These are phyloP conservation scores for Pichia sp. DNA, from an alignment of 1,139 yeast species.

Conservation along the genomic window DNA sequence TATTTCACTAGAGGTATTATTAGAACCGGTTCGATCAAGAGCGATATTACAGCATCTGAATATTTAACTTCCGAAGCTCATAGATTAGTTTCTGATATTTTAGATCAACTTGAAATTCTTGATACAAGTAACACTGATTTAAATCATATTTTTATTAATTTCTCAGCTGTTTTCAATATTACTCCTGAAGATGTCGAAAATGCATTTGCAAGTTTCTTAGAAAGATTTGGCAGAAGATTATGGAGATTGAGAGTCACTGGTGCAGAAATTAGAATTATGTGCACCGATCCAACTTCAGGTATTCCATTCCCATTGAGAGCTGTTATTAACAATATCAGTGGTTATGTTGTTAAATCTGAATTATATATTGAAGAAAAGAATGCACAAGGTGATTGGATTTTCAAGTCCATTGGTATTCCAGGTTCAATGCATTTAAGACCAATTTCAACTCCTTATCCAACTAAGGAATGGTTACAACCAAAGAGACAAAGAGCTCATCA, in stretches of 20 bases:
- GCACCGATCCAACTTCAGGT: slow-evolving; percentile 83
- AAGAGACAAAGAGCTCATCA: slow-evolving; percentile 97
- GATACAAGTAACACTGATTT: slow-evolving; percentile 93
- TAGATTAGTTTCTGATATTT: slow-evolving; percentile 88
- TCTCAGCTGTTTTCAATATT: slow-evolving; percentile 89
- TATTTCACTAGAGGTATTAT: slow-evolving; percentile 96
- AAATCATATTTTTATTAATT: slow-evolving; percentile 94
- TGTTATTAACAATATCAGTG: slow-evolving; percentile 90
- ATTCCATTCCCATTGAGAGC: slow-evolving; percentile 94
- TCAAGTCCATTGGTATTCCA: slow-evolving; percentile 88
- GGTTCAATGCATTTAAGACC: slow-evolving; percentile 97
- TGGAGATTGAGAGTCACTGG: slow-evolving; percentile 96
- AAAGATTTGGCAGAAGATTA: slow-evolving; percentile 92
- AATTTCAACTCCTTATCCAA: slow-evolving; percentile 92
- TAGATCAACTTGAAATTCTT: slow-evolving; percentile 89
- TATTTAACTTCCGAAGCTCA: slow-evolving; percentile 94
- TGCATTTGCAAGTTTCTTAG: slow-evolving; percentile 95
- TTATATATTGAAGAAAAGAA: slow-evolving; percentile 91
- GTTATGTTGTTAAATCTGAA: slow-evolving; percentile 94
- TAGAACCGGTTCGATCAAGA: slow-evolving; percentile 91
- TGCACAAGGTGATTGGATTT: slow-evolving; percentile 90
- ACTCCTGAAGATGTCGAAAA: slow-evolving; percentile 95
- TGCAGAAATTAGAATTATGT: slow-evolving; percentile 94
- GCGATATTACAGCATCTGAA: slow-evolving; percentile 87
- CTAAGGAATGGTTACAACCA: slow-evolving; percentile 96